Evolutionary conservation across 768 basidiomycete genomes (phyloP).

Genomic region (Ramaria rubella): DNA sequence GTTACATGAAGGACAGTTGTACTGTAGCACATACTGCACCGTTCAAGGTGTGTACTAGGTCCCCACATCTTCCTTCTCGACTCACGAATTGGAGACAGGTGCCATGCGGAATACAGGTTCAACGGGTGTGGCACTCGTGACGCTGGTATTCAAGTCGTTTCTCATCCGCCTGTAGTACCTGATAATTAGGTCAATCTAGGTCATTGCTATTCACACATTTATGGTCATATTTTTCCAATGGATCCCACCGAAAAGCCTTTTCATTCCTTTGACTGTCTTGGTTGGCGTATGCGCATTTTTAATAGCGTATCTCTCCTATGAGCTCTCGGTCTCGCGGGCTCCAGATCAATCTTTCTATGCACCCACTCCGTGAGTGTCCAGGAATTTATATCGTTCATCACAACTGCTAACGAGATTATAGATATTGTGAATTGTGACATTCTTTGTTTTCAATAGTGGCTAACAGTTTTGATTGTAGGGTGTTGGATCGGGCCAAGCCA

Average conservation of each 20-base stretch:
- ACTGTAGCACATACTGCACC: slow-evolving; percentile 28
- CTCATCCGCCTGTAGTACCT: background rate
- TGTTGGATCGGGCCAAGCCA: background rate
- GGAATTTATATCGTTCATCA: background rate
- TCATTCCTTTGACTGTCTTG: slow-evolving; percentile 9
- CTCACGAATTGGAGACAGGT: slow-evolving; percentile 19
- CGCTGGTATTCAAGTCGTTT: slow-evolving; percentile 27
- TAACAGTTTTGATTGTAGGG: background rate
- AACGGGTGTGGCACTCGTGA: slow-evolving; percentile 35
- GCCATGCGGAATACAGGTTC: slow-evolving; percentile 37
- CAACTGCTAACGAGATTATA: background rate
- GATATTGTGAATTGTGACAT: background rate
- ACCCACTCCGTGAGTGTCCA: background rate
- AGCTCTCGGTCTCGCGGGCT: background rate
- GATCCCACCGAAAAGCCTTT: slow-evolving; percentile 10
- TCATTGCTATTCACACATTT: slow-evolving; percentile 37
- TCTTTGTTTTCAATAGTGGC: background rate
- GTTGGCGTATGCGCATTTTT: slow-evolving; percentile 12
- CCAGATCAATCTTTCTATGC: background rate
- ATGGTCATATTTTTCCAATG: slow-evolving; percentile 24
- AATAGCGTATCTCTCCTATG: background rate
- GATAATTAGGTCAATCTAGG: slow-evolving; percentile 16
- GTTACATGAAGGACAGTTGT: slow-evolving; percentile 29
- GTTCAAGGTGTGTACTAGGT: slow-evolving; percentile 27
- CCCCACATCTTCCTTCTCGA: background rate